Percentiles rank a stretch among this genome's conserved stretches.
phyloP scores from a whole-genome alignment of 805 yeast species.

The Candida insectalens region DNA sequence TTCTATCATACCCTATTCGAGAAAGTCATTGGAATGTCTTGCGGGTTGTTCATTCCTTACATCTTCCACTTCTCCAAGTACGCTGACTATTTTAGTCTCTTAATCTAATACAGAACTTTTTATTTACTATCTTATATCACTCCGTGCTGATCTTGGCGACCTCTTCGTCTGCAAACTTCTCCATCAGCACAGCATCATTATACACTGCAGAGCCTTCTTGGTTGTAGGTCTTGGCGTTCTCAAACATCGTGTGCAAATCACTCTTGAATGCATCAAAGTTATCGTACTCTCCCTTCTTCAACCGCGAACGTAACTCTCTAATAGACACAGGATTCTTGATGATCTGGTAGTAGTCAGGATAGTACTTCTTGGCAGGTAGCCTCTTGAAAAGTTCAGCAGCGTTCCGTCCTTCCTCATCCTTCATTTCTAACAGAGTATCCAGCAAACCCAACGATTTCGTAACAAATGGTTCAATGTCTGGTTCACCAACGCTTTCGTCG shows the following conservation, averaged over 20 bases:
- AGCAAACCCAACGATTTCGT: conserved; percentile 25
- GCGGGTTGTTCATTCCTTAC: conserved; percentile 28
- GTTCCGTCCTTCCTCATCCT: conserved; percentile 36
- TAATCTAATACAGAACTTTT: conserved; percentile 2
- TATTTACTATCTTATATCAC: background rate
- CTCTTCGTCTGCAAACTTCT: conserved; percentile 22
- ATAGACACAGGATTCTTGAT: conserved; percentile 55
- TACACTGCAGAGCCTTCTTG: conserved; percentile 59
- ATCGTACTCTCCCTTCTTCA: conserved; percentile 27
- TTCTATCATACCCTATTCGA: conserved; percentile 42
- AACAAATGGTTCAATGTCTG: conserved; percentile 10
- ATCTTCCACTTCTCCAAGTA: conserved; percentile 14
- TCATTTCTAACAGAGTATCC: conserved; percentile 26
- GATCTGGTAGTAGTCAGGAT: conserved; percentile 76
- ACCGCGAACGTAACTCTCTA: conserved; percentile 39
- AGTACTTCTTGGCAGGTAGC: conserved; percentile 66
- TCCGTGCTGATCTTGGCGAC: conserved; percentile 7
- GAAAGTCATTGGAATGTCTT: conserved; percentile 31
- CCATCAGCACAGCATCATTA: conserved; percentile 43
- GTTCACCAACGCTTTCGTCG: conserved; percentile 1
- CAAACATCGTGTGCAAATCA: conserved; percentile 46
- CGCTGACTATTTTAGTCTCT: conserved; percentile 6
- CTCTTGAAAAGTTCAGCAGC: conserved; percentile 49
- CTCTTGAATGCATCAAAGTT: conserved; percentile 36
- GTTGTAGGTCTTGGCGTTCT: conserved; percentile 61